Base-by-base conservation (phyloP, 179 eudicot genomes). In the Beta corolliflora region DNA sequence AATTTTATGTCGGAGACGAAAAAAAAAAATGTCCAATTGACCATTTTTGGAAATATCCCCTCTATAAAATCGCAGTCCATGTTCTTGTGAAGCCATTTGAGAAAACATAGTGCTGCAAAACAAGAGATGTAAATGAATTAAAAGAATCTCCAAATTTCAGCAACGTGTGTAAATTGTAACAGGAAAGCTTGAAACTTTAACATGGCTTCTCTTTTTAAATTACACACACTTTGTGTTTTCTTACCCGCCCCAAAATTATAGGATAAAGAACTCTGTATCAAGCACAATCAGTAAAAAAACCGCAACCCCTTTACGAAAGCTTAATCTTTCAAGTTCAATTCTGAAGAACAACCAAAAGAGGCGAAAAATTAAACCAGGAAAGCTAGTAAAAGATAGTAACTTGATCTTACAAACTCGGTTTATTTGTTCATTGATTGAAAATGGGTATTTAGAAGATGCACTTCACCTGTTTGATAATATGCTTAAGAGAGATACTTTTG, bases 401-500 rank as follows among this genome's bases (percentile, higher is more conserved):
- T 13, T 70, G 77, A 63, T 21, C 6, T 84, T 67, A 29, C 71
- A 72, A 54, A 68, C 84, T 67, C 56, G 59, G 18, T 63, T 10
- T 31, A 77, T 92, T 14, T 8, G 59, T 14, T 75, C 65, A 1
- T 61, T 14, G 69, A 54, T 90, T 29, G 75, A 87, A 13, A 81
- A 85, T 18, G 94, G 97, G 85, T 75, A 84, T 29, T 44, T 90
- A 74, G 87, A 83, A 19, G 83, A 79, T 86, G 97, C 97, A 80
- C 93, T 90, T 91, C 85, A 89, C 14, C 55, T 92, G 95, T 92
- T 92, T 59, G 98, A 90, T 18, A 87, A 88, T 61, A 89, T 90
- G 97, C 59, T 11, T 66, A 82, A 79, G 19, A 48, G 87, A 71
- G 87, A 88, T 80, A 84, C 89, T 77, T 93, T 85, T 73, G 84